Evolutionary conservation across 495 filamentous ascomycete genomes (phyloP).

Genomic region (Oidiodendron maius): DNA sequence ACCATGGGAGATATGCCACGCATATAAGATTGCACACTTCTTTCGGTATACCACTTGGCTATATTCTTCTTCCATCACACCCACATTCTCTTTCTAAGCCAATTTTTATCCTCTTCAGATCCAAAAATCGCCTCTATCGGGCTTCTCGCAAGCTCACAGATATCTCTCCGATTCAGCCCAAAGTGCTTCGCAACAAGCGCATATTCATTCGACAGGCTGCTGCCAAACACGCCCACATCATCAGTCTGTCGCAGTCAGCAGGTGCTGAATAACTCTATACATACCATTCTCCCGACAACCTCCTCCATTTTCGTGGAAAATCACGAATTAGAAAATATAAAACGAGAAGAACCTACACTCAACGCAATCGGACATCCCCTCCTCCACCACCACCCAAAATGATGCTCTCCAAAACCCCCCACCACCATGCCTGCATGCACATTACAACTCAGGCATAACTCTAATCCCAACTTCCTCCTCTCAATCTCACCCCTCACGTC

Average conservation of each 20-base stretch:
- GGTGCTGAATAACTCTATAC: no score
- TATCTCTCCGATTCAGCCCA: constrained; percentile 43
- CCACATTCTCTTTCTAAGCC: constrained; percentile 49
- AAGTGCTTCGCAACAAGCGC: constrained; percentile 68
- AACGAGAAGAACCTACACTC: no score
- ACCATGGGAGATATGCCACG: no score
- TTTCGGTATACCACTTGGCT: no score
- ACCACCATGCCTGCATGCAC: constrained; percentile 67
- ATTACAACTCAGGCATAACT: constrained; percentile 78
- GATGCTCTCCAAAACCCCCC: constrained; percentile 63
- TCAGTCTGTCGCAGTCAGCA: constrained; percentile 55
- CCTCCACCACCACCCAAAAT: constrained; percentile 63
- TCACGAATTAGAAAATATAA: no score
- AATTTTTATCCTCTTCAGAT: constrained; percentile 51
- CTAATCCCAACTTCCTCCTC: constrained; percentile 51
- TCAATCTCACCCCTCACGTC: constrained; percentile 49
- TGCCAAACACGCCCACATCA: constrained; percentile 80
- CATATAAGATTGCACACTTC: no score
- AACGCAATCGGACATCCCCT: constrained; percentile 46
- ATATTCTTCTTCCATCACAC: constrained; percentile 6
- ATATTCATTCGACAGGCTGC: constrained; percentile 76
- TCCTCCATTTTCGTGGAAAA: no score
- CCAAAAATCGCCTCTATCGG: constrained; percentile 61
- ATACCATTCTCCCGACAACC: no score
- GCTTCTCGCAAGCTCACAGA: constrained; percentile 50